These are phyloP conservation scores for Arxiozyma slooffiae DNA, from an alignment of 1,139 yeast genomes.

Conservation along the genomic window DNA sequence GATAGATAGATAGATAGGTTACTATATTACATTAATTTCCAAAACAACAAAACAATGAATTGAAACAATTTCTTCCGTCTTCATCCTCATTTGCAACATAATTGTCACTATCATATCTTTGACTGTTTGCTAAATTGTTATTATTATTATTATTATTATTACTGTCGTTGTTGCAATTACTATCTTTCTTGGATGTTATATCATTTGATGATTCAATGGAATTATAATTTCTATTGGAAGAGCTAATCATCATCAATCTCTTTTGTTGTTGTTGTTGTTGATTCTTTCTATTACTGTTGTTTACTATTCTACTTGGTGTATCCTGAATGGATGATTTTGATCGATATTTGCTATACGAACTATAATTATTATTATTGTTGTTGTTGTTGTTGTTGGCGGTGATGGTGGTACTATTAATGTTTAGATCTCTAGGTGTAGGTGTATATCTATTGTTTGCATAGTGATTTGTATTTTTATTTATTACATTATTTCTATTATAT, in stretches of 20 bases:
- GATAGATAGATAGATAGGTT: too few species aligned
- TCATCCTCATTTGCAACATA: neutral
- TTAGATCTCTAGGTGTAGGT: neutral
- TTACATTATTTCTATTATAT: neutral
- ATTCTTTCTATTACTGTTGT: neutral
- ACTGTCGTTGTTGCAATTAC: slow-evolving; percentile 26
- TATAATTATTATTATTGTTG: slow-evolving; percentile 8
- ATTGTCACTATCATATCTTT: neutral
- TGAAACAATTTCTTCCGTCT: neutral
- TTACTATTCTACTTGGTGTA: slow-evolving; percentile 12
- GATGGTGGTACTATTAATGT: neutral
- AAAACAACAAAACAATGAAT: neutral
- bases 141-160: slow-evolving; percentile 8
- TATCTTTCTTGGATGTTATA: slow-evolving; percentile 22
- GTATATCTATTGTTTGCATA: neutral
- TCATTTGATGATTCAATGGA: slow-evolving; percentile 21
- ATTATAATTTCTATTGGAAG: slow-evolving; percentile 18
- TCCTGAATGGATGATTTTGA: slow-evolving; percentile 11
- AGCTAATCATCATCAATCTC: too few species aligned
- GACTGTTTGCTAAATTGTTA: slow-evolving; percentile 11
- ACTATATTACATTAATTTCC: neutral
- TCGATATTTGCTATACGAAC: neutral
- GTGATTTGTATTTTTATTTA: neutral
- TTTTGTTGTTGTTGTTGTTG: neutral
- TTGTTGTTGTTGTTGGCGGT: slow-evolving; percentile 8